A percentile compares a stretch with the other conserved stretches of the same genome.
Conservation (phyloP, 108 stramenopile genomes). For the Epithemia pelagica region DNA sequence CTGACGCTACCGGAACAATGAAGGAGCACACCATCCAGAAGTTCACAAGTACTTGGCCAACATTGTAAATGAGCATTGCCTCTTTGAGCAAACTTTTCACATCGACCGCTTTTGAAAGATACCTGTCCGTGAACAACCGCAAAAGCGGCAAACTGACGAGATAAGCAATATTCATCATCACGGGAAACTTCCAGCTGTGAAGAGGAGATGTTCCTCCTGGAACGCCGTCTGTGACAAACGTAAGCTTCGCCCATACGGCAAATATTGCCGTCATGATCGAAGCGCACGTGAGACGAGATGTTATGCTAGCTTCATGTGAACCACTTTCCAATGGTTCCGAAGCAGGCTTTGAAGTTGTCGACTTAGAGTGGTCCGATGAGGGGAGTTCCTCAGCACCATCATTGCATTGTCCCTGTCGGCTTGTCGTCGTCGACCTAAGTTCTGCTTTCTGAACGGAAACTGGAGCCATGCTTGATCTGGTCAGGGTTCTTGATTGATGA, state of each 20-base stretch:
- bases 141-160: slow-evolving; percentile 64
- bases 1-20: slow-evolving; percentile 53
- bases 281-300: slow-evolving; percentile 70
- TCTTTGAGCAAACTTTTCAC: slow-evolving; percentile 71
- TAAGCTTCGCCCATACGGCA: slow-evolving; percentile 60
- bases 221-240: slow-evolving; percentile 48
- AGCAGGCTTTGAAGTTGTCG: too few species aligned
- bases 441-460: too few species aligned
- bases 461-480: too few species aligned
- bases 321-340: too few species aligned
- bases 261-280: slow-evolving; percentile 56
- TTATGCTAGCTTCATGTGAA: slow-evolving; percentile 10
- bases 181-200: slow-evolving; percentile 53
- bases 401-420: too few species aligned
- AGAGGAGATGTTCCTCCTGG: slow-evolving; percentile 49
- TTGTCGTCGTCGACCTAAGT: too few species aligned
- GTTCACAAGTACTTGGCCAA: slow-evolving; percentile 89
- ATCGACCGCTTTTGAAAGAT: slow-evolving; percentile 44
- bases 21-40: slow-evolving; percentile 90
- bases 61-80: slow-evolving; percentile 94
- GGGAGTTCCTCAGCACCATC: too few species aligned
- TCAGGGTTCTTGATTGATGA: too few species aligned
- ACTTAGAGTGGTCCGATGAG: too few species aligned
- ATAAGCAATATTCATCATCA: slow-evolving; percentile 56
- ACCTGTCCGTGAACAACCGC: slow-evolving; percentile 42